Evolutionary conservation across 768 basidiomycete species (phyloP).

Genomic region (Stropharia rugosoannulata): DNA sequence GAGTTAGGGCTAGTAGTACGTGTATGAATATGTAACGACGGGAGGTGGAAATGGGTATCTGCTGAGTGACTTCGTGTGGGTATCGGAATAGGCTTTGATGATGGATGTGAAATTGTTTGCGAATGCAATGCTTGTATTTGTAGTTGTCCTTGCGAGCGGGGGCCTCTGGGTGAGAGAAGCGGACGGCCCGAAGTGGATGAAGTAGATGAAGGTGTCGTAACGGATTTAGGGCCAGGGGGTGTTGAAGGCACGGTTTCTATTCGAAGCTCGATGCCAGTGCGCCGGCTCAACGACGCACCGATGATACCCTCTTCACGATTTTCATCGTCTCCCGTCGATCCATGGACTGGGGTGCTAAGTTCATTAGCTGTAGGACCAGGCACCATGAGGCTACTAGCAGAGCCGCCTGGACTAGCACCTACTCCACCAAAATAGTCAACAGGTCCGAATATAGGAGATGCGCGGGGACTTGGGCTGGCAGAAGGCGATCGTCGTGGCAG

Average conservation of each 20-base stretch:
- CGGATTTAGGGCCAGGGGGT: not conserved
- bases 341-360: not conserved
- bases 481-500: slow-evolving; percentile 55
- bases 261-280: not conserved
- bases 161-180: not conserved
- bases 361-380: not conserved
- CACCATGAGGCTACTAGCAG: slow-evolving; percentile 22
- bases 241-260: not conserved
- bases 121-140: not conserved
- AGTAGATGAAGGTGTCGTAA: not conserved
- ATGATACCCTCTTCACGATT: not conserved
- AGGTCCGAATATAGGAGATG: slow-evolving; percentile 8
- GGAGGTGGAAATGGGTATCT: no score
- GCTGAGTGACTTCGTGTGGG: no score
- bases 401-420: slow-evolving; percentile 32
- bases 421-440: slow-evolving; percentile 21
- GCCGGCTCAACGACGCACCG: not conserved
- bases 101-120: no score
- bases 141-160: not conserved
- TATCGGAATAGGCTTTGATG: no score
- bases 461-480: slow-evolving; percentile 28
- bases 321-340: not conserved
- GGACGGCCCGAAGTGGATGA: not conserved
- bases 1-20: no score
- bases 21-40: no score